These are phyloP conservation scores for Xylariomycetidae sp. DNA, from an alignment of 2,329 filamentous ascomycete genomes.

Conservation along the genomic window DNA sequence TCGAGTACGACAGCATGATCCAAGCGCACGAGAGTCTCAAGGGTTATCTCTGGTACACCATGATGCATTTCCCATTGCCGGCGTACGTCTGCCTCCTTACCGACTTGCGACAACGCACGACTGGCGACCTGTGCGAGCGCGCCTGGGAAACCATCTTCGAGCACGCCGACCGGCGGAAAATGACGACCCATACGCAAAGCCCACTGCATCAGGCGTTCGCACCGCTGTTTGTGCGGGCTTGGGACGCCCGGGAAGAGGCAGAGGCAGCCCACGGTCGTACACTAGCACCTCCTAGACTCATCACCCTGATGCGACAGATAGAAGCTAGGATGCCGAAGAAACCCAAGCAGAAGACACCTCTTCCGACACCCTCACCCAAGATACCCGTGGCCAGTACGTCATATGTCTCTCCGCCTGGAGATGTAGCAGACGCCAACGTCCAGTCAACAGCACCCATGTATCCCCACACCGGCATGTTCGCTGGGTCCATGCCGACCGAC, in stretches of 20 bases:
- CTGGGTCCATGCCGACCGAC: constrained; percentile 17
- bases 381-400: constrained; percentile 17
- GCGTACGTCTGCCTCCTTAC: constrained; percentile 55
- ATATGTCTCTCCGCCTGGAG: constrained; percentile 13
- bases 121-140: constrained; percentile 50
- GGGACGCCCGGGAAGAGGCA: constrained; percentile 50
- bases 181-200: constrained; percentile 43
- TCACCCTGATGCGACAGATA: constrained; percentile 41
- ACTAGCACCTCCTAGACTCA: constrained; percentile 38
- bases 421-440: too few relatives aligned
- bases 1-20: constrained; percentile 54
- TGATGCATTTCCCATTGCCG: constrained; percentile 54
- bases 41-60: constrained; percentile 53
- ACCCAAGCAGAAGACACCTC: constrained; percentile 23
- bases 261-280: constrained; percentile 38
- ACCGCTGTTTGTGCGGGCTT: constrained; percentile 54
- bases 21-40: constrained; percentile 44
- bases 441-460: constrained; percentile 19
- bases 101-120: constrained; percentile 46
- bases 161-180: constrained; percentile 47
- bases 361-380: constrained; percentile 22
- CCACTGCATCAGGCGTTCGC: constrained; percentile 55
- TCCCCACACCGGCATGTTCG: constrained; percentile 16
- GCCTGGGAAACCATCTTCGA: constrained; percentile 52
- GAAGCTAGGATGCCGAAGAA: constrained; percentile 28